Percentiles rank a stretch among this genome's conserved stretches.
These are phyloP conservation scores for Heliamphora exappendiculata DNA, from an alignment of 148 eudicot species.

Conservation along the genomic window DNA sequence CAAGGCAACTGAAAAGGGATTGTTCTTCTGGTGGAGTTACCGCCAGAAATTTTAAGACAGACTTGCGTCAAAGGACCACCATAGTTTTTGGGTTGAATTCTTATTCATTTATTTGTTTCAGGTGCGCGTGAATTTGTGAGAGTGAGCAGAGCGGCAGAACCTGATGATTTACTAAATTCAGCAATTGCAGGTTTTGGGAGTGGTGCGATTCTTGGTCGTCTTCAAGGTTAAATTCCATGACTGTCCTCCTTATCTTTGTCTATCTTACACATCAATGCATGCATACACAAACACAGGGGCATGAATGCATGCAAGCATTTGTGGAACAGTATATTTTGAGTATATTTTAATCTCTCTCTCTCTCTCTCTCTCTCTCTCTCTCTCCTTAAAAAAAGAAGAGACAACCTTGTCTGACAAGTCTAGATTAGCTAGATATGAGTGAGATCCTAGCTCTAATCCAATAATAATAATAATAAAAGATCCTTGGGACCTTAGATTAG, in stretches of 20 bases:
- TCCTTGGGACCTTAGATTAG: background rate
- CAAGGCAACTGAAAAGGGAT: background rate
- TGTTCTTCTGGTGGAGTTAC: background rate
- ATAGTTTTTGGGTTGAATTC: background rate
- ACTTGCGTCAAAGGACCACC: background rate
- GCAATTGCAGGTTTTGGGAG: conserved; percentile 69
- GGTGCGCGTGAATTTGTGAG: conserved; percentile 80
- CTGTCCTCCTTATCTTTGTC: background rate
- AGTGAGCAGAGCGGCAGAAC: conserved; percentile 48
- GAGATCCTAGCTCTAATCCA: background rate
- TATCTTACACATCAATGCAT: background rate
- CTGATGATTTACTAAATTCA: conserved; percentile 68
- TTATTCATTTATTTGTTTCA: conserved; percentile 16
- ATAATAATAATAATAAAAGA: background rate
- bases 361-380: too few relatives aligned
- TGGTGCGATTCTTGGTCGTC: conserved; percentile 85
- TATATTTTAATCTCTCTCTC: background rate
- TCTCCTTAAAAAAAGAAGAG: background rate
- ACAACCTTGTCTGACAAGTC: background rate
- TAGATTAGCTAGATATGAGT: background rate
- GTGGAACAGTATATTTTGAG: background rate
- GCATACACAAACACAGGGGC: background rate
- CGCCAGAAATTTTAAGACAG: background rate
- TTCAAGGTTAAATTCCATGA: conserved; percentile 50
- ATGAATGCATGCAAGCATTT: background rate